These are phyloP conservation scores for Serendipita vermifera DNA, from an alignment of 768 basidiomycete species.

Conservation along the genomic window DNA sequence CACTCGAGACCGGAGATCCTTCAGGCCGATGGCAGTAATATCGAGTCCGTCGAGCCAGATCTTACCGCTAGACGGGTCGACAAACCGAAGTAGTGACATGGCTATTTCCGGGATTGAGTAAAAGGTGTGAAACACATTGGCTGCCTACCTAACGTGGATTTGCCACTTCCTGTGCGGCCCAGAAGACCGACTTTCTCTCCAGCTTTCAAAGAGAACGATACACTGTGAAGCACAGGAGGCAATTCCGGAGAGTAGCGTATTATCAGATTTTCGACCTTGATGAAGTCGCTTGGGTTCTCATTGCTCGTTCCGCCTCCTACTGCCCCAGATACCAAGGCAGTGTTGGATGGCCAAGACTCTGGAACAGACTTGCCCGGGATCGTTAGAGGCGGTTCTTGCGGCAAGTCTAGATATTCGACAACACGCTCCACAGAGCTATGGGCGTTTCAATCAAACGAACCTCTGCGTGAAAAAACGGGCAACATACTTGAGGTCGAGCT, in stretches of 20 bases:
- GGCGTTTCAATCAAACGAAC: background rate
- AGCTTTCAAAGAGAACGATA: conserved; percentile 23
- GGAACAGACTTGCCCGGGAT: conserved; percentile 25
- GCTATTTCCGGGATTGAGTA: conserved; percentile 14
- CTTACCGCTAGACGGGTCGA: conserved; percentile 24
- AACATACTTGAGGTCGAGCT: conserved; percentile 18
- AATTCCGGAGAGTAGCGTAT: conserved; percentile 20
- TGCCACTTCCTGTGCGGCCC: conserved; percentile 25
- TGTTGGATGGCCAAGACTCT: conserved; percentile 17
- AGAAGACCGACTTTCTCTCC: conserved; percentile 26
- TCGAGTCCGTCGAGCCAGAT: conserved; percentile 25
- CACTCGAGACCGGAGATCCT: conserved; percentile 22
- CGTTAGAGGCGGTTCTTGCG: conserved; percentile 24
- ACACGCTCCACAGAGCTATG: conserved; percentile 19
- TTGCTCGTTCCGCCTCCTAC: conserved; percentile 22
- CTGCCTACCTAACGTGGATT: conserved; percentile 23
- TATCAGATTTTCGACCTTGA: conserved; percentile 23
- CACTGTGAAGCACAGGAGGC: conserved; percentile 24
- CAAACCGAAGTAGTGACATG: conserved; percentile 25
- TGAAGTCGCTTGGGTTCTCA: conserved; percentile 24
- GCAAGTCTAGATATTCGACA: conserved; percentile 23
- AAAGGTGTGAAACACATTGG: conserved; percentile 23
- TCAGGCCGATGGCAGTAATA: conserved; percentile 25
- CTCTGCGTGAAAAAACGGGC: background rate
- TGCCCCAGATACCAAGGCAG: conserved; percentile 17